Percentiles rank a stretch among this genome's conserved stretches.
These are phyloP conservation scores for Lecanicillium sp. DNA, from an alignment of 2,329 filamentous ascomycete genomes.

Conservation along the genomic window DNA sequence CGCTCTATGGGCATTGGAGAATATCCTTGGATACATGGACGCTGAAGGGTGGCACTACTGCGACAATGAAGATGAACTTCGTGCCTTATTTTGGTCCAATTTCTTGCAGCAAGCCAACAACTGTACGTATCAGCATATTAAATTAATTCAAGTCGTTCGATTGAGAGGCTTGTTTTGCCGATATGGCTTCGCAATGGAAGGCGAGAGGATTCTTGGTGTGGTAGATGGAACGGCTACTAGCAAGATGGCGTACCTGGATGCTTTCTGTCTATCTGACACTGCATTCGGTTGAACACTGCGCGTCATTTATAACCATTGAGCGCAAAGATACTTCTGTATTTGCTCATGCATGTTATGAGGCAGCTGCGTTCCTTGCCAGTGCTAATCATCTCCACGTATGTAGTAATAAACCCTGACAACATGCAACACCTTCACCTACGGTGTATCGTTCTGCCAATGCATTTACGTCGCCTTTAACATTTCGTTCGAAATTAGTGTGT, in stretches of 20 bases:
- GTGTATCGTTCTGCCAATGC: too few relatives aligned
- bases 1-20: conserved; percentile 20
- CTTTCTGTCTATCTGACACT: conserved; percentile 2
- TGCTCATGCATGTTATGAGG: too few relatives aligned
- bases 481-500: too few relatives aligned
- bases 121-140: background rate
- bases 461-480: too few relatives aligned
- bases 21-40: conserved; percentile 13
- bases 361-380: too few relatives aligned
- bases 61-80: conserved; percentile 6
- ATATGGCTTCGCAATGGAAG: conserved; percentile 5
- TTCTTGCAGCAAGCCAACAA: background rate
- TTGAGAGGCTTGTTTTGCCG: conserved; percentile 2
- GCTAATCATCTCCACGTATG: too few relatives aligned
- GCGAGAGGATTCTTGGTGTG: conserved; percentile 1
- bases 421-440: too few relatives aligned
- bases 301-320: too few relatives aligned
- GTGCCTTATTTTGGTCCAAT: conserved; percentile 8
- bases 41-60: conserved; percentile 12
- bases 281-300: too few relatives aligned
- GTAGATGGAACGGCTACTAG: background rate
- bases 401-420: too few relatives aligned
- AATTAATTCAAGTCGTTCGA: background rate
- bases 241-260: conserved; percentile 3
- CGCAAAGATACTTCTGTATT: too few relatives aligned